Conservation (phyloP, 257 asterid genomes). For the Agastache rugosa region DNA sequence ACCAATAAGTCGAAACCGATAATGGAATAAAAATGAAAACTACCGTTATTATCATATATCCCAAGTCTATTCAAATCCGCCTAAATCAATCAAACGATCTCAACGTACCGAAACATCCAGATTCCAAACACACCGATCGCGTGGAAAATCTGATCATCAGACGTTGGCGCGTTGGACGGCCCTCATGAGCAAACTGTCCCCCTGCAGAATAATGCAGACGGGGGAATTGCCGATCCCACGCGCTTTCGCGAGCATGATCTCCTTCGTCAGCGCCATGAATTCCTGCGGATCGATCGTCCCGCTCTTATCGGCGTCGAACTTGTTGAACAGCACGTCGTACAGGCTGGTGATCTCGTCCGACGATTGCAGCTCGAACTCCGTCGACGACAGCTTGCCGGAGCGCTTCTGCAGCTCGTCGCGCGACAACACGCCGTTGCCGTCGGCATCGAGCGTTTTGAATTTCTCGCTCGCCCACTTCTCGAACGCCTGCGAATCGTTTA, state of each 20-base stretch:
- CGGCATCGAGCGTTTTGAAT: constrained; percentile 56
- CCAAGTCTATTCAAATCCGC: not conserved
- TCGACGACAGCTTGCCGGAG: constrained; percentile 46
- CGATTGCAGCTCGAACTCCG: constrained; percentile 62
- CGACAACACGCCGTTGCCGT: constrained; percentile 58
- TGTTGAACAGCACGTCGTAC: constrained; percentile 51
- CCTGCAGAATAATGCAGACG: constrained; percentile 60
- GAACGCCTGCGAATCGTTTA: constrained; percentile 52
- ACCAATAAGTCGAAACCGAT: not conserved
- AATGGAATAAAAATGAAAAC: not conserved
- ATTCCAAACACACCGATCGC: not conserved
- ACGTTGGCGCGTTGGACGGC: constrained; percentile 54
- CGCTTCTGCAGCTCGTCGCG: constrained; percentile 57
- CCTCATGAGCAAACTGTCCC: constrained; percentile 70
- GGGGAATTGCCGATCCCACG: constrained; percentile 72
- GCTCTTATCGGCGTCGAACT: constrained; percentile 50
- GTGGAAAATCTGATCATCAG: not conserved
- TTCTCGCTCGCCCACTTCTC: constrained; percentile 53
- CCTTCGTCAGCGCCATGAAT: constrained; percentile 53
- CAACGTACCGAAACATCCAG: not conserved
- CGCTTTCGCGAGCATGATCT: constrained; percentile 70
- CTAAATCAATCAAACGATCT: not conserved
- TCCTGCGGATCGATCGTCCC: constrained; percentile 53
- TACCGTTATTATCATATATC: not conserved
- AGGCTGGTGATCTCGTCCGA: constrained; percentile 55